These are phyloP conservation scores for Irpex rosettiformis DNA, from an alignment of 1,284 basidiomycete species.

Conservation along the genomic window DNA sequence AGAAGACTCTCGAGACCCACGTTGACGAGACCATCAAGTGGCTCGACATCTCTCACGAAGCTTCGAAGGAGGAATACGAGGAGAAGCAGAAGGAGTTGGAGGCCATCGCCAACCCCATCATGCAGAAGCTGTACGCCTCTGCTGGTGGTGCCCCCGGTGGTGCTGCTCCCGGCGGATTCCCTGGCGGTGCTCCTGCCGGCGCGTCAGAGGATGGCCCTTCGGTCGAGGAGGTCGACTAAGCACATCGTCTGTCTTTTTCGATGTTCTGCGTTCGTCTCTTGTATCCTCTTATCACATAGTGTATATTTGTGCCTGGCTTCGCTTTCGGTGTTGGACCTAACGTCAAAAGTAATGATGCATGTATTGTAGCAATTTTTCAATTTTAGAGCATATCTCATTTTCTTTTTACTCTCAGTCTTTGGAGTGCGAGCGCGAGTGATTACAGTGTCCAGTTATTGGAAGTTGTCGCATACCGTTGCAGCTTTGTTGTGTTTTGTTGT, in stretches of 20 bases:
- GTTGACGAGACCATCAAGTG: conserved; percentile 87
- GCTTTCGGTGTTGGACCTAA: conserved; percentile 15
- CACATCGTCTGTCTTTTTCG: not conserved
- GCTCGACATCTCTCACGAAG: conserved; percentile 90
- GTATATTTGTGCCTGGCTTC: conserved; percentile 11
- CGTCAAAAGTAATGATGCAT: conserved; percentile 24
- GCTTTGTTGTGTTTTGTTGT: too few species aligned
- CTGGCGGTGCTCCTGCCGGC: conserved; percentile 33
- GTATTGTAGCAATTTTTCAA: conserved; percentile 21
- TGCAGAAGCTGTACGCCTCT: conserved; percentile 87
- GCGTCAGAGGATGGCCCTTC: conserved; percentile 76
- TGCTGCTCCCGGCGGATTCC: conserved; percentile 40
- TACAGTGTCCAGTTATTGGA: too few species aligned
- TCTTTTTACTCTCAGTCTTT: not conserved
- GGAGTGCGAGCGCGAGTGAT: not conserved
- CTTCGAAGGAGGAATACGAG: conserved; percentile 94
- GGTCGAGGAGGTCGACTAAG: conserved; percentile 86
- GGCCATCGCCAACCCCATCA: conserved; percentile 85
- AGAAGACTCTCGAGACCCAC: conserved; percentile 79
- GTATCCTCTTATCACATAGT: conserved; percentile 7
- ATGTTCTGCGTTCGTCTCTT: not conserved
- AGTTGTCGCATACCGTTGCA: too few species aligned
- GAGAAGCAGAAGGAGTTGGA: conserved; percentile 96
- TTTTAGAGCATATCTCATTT: conserved; percentile 7
- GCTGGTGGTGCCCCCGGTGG: conserved; percentile 51